phyloP scores from a whole-genome alignment of 768 basidiomycete species.

The Macrolepiota fuliginosa region DNA sequence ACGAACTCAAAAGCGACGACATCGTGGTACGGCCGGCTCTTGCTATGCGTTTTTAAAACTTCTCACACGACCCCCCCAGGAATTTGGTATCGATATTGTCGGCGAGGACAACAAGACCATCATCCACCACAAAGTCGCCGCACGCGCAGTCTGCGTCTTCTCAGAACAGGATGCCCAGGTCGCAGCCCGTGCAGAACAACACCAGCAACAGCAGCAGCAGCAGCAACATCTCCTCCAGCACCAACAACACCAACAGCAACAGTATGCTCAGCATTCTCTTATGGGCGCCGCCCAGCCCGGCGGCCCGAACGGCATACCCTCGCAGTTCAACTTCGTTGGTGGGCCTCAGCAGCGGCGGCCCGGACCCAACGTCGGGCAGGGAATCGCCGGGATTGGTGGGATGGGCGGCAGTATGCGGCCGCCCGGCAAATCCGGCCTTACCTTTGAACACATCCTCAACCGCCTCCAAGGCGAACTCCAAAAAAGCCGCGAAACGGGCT shows the following conservation, averaged over 20 bases:
- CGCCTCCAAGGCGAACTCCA: slow-evolving; percentile 91
- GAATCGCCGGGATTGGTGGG: slow-evolving; percentile 67
- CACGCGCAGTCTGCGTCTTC: slow-evolving; percentile 88
- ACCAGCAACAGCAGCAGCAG: slow-evolving; percentile 51
- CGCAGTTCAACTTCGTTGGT: slow-evolving; percentile 23
- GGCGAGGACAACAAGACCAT: slow-evolving; percentile 98
- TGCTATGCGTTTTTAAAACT: slow-evolving; percentile 10
- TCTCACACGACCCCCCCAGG: slow-evolving; percentile 42
- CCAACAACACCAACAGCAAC: slow-evolving; percentile 16
- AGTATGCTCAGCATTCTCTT: slow-evolving; percentile 9
- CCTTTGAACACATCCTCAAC: slow-evolving; percentile 88
- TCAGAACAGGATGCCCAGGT: slow-evolving; percentile 80
- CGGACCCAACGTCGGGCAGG: slow-evolving; percentile 16
- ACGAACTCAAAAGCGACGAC: slow-evolving; percentile 92
- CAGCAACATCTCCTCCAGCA: slow-evolving; percentile 30
- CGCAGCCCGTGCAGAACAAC: slow-evolving; percentile 68
- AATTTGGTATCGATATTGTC: slow-evolving; percentile 99
- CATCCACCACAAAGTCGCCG: slow-evolving; percentile 97
- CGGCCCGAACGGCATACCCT: slow-evolving; percentile 6
- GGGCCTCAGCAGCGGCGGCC: slow-evolving; percentile 50
- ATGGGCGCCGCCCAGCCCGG: slow-evolving; percentile 15
- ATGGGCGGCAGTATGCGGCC: slow-evolving; percentile 70
- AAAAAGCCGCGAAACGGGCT: slow-evolving; percentile 91
- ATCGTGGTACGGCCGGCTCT: slow-evolving; percentile 71
- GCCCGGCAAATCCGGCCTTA: slow-evolving; percentile 82